These are phyloP conservation scores for Penicillium sp. DNA, from an alignment of 2,329 filamentous ascomycete species.

Conservation along the genomic window DNA sequence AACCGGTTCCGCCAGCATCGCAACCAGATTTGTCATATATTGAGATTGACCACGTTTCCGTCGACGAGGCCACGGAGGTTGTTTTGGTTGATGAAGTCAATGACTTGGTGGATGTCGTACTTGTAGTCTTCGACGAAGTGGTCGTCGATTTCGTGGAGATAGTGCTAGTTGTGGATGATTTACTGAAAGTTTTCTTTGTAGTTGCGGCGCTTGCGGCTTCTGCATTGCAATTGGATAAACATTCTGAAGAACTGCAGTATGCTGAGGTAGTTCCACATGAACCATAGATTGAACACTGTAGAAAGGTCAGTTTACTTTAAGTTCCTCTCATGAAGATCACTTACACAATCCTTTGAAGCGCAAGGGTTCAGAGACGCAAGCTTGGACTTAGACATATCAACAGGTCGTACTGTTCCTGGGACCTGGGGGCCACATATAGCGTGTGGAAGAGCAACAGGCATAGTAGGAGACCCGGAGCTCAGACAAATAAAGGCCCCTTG, in stretches of 20 bases:
- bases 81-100: background rate
- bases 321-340: background rate
- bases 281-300: background rate
- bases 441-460: constrained; percentile 42
- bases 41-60: constrained; percentile 1
- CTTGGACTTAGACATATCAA: background rate
- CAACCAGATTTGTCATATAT: constrained; percentile 12
- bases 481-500: constrained; percentile 41
- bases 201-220: background rate
- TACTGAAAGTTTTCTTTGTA: background rate
- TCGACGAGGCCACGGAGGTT: no score
- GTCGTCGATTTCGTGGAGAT: background rate
- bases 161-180: background rate
- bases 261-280: background rate
- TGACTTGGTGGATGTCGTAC: background rate
- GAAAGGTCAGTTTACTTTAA: background rate
- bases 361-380: constrained; percentile 5
- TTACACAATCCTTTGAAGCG: background rate
- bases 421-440: constrained; percentile 51
- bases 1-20: constrained; percentile 5
- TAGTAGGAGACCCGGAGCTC: constrained; percentile 40
- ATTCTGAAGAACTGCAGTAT: background rate
- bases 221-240: background rate
- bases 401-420: constrained; percentile 38
- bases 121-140: background rate